Percentiles rank a stretch among this genome's conserved stretches.
phyloP scores from a whole-genome alignment of 768 basidiomycete genomes.

The Lactarius tabidus region DNA sequence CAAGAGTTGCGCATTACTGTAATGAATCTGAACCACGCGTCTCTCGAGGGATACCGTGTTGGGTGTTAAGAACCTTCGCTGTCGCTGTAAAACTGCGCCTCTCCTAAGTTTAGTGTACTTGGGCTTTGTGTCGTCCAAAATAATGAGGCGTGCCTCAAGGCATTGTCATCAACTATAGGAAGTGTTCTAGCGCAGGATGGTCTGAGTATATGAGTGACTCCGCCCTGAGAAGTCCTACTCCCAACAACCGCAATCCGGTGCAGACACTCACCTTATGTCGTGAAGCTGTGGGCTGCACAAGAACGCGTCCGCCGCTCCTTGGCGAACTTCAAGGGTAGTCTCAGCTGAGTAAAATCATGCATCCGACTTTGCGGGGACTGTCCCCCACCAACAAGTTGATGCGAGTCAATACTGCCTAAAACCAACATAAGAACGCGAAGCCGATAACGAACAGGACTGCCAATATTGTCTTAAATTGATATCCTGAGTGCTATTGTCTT shows the following conservation, averaged over 20 bases:
- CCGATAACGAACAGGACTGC: neutral
- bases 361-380: neutral
- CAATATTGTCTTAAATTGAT: neutral
- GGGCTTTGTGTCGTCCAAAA: neutral
- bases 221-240: neutral
- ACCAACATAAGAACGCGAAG: neutral
- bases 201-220: too few relatives aligned
- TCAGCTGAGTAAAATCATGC: neutral
- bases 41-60: neutral
- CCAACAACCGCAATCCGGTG: neutral
- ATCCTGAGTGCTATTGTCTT: neutral
- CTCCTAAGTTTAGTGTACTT: neutral
- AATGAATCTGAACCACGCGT: neutral
- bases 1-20: too few relatives aligned
- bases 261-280: neutral
- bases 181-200: neutral
- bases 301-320: neutral
- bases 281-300: neutral
- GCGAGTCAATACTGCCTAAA: neutral
- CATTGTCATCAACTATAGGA: neutral
- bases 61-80: neutral
- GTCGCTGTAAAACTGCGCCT: neutral
- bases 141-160: neutral
- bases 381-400: neutral
- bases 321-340: neutral